Evolutionary conservation across 2,329 filamentous ascomycete genomes (phyloP).

Genomic region (Aspergillus neotritici): DNA sequence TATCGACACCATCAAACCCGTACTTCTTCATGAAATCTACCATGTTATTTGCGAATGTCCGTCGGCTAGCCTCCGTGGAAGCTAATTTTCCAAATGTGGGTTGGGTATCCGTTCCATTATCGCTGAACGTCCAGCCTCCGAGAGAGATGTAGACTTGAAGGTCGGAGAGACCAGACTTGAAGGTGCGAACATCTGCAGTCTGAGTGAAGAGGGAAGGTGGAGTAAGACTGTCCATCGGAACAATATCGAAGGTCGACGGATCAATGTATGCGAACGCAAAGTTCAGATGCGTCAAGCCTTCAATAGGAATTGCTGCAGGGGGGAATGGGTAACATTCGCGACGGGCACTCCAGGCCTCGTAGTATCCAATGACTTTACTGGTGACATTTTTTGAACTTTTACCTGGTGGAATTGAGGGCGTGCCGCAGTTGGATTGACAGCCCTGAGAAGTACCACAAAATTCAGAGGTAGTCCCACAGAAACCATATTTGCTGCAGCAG

Average conservation of each 20-base stretch:
- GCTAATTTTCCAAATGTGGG: constrained; percentile 19
- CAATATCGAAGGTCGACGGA: constrained; percentile 23
- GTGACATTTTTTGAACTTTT: neutral
- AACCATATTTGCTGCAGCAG: constrained; percentile 23
- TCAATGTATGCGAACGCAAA: constrained; percentile 41
- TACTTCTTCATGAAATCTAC: constrained; percentile 40
- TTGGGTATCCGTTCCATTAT: constrained; percentile 25
- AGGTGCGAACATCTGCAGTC: constrained; percentile 29
- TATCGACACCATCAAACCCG: no score
- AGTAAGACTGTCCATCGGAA: constrained; percentile 21
- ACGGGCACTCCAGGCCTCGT: constrained; percentile 24
- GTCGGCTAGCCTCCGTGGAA: constrained; percentile 8
- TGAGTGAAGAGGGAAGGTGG: constrained; percentile 14
- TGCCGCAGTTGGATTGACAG: constrained; percentile 7
- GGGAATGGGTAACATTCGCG: constrained; percentile 12
- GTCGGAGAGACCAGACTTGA: constrained; percentile 2
- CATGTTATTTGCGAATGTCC: constrained; percentile 31
- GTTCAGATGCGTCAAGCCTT: constrained; percentile 23
- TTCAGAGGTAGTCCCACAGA: neutral
- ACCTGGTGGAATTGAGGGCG: neutral
- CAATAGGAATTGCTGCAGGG: constrained; percentile 6
- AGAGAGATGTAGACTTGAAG: constrained; percentile 33
- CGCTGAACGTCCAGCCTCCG: constrained; percentile 39
- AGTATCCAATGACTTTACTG: constrained; percentile 28
- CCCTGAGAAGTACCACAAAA: neutral